These are phyloP conservation scores for Brassica napus DNA, from an alignment of 345 rosid genomes.

Conservation along the genomic window Da-Ae NC_063439.1:3967501-3968000, in stretches of 20 bases:
- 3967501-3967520: background rate
- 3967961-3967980: conserved; percentile 88
- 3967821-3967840: conserved; percentile 72
- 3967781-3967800: conserved; percentile 56
- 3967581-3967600: background rate
- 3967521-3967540: background rate
- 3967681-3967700: conserved; percentile 45
- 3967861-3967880: background rate
- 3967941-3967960: conserved; percentile 41
- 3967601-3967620: background rate
- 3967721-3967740: conserved; percentile 81
- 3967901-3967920: conserved; percentile 92
- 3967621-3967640: background rate
- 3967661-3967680: background rate
- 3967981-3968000: conserved; percentile 88
- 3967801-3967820: conserved; percentile 69
- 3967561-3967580: background rate
- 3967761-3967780: conserved; percentile 80
- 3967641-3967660: background rate
- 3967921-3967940: conserved; percentile 76
- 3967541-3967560: background rate
- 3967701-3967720: conserved; percentile 64
- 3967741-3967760: conserved; percentile 76
- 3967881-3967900: conserved; percentile 57
- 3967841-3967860: conserved; percentile 44